Evolutionary conservation across 2,329 filamentous ascomycete species (phyloP), one percentile per base, ranked within the genome.

Genomic region (Bertia moriformis): DNA sequence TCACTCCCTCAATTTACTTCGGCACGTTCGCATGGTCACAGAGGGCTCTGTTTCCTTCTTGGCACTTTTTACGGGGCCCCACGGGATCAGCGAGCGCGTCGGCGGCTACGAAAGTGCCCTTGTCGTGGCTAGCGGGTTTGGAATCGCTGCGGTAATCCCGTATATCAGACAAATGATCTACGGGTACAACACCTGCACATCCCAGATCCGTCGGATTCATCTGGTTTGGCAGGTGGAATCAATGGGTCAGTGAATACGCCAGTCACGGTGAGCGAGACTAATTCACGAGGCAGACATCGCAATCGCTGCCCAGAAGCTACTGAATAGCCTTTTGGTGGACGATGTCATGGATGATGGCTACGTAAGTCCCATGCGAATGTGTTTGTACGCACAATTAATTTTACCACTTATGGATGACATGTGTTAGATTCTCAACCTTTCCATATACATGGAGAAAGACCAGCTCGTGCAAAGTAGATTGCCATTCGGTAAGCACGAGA

Each of bases 121-220:
- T 3, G 55, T 61, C 41, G 42, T 59, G 17, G 44, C 51, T 4
- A 60, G 46, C 24, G 48, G 51, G n/a, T 58, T 58, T 27, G 47
- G 55, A 2, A 58, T 61, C 22, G 44, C 48, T n/a, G 48, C 50
- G 24, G 43, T 55, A 29, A 42, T 60, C 37, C 52, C 45, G 5
- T 58, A 56, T 44, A 48, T 61, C 4, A 56, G 55, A 37, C 44
- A 57, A 41, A 45, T 61, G 13, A 52, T 62, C 32, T 43, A 58
- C 37, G 45, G 50, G 15, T 57, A 57, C 40, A 55, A 57, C 33
- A 51, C 50, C 18, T 48, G 43, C 35, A 49, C 46, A 19, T 44
- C 46, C 35, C 42, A 44, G 19, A 48, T 49, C 40, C 45, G 47
- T 39, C 42, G 48, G 14, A 46, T 60, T n/a, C 45, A 57, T 48